These are phyloP conservation scores for Rhexocercosporidium sp. DNA, from an alignment of 2,329 filamentous ascomycete species.

Conservation along the genomic window DNA sequence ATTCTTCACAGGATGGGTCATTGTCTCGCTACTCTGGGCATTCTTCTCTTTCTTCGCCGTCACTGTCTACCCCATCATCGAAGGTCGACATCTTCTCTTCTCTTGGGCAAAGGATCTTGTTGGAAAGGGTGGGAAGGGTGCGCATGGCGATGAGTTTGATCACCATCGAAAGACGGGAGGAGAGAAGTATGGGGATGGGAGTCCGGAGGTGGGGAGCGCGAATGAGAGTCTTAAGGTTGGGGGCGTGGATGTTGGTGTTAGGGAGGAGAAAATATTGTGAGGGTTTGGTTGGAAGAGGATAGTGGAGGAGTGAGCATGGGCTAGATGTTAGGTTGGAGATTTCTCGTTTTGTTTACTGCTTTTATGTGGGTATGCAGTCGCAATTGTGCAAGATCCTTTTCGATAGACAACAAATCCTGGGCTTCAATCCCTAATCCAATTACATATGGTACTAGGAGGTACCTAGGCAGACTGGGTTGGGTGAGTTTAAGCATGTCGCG, in stretches of 20 bases:
- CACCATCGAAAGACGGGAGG: slow-evolving; percentile 6
- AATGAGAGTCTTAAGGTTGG: background rate
- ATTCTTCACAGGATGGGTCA: slow-evolving; percentile 20
- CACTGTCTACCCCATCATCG: slow-evolving; percentile 16
- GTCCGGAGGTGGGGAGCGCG: background rate
- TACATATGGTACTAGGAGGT: too few species aligned
- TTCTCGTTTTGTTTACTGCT: too few species aligned
- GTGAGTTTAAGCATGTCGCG: too few species aligned
- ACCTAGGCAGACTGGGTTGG: too few species aligned
- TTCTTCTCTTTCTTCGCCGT: slow-evolving; percentile 20
- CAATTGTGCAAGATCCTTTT: too few species aligned
- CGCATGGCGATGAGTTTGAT: slow-evolving; percentile 17
- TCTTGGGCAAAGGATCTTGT: slow-evolving; percentile 15
- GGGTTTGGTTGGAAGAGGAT: background rate
- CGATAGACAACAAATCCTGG: too few species aligned
- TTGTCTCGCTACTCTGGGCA: slow-evolving; percentile 18
- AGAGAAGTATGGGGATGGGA: background rate
- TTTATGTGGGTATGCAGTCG: too few species aligned
- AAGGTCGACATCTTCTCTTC: slow-evolving; percentile 13
- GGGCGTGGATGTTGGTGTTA: background rate
- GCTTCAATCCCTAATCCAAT: too few species aligned
- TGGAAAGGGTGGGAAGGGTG: slow-evolving; percentile 4
- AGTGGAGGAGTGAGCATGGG: background rate
- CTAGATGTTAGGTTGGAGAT: background rate
- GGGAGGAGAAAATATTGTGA: background rate